A percentile compares a stretch with the other conserved stretches of the same genome.
phyloP scores from a whole-genome alignment of 139 green algal genomes.

The Desmodesmus armatus region DNA sequence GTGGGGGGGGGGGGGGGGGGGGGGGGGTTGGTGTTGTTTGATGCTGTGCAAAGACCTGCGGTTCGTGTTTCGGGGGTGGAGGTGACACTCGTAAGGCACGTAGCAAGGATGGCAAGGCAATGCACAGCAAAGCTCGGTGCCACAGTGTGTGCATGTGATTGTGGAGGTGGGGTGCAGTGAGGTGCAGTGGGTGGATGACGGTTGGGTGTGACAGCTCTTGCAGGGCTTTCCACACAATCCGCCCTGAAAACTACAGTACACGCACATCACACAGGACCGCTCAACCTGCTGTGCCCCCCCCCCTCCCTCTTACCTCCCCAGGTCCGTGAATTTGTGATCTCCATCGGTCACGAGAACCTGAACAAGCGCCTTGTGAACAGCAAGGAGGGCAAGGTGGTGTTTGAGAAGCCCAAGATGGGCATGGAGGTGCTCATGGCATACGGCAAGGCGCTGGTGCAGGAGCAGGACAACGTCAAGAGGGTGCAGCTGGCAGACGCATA shows the following conservation, averaged over 20 bases:
- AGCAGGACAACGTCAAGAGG: conserved; percentile 99
- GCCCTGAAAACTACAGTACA: background rate
- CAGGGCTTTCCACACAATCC: too few relatives aligned
- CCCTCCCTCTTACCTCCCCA: background rate
- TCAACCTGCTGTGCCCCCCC: background rate
- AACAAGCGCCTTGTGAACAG: conserved; percentile 92
- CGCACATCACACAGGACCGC: background rate
- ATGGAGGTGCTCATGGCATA: conserved; percentile 90
- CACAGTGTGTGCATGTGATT: background rate
- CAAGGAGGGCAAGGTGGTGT: conserved; percentile 82
- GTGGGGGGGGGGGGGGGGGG: too few relatives aligned
- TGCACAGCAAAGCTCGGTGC: conserved; percentile 55
- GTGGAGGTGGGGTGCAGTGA: background rate
- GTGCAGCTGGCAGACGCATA: conserved; percentile 98
- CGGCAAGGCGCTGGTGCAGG: conserved; percentile 88
- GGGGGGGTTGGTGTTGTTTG: too few relatives aligned
- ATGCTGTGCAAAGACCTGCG: too few relatives aligned
- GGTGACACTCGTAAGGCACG: too few relatives aligned
- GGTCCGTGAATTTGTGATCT: conserved; percentile 84
- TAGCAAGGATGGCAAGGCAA: conserved; percentile 93
- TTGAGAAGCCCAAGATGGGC: conserved; percentile 90
- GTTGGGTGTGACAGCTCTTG: background rate
- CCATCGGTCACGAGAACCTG: conserved; percentile 92
- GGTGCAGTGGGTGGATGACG: background rate
- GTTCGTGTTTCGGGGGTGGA: too few relatives aligned